phyloP scores from a whole-genome alignment of 345 rosid genomes.

The Nephelium lappaceum region DNA sequence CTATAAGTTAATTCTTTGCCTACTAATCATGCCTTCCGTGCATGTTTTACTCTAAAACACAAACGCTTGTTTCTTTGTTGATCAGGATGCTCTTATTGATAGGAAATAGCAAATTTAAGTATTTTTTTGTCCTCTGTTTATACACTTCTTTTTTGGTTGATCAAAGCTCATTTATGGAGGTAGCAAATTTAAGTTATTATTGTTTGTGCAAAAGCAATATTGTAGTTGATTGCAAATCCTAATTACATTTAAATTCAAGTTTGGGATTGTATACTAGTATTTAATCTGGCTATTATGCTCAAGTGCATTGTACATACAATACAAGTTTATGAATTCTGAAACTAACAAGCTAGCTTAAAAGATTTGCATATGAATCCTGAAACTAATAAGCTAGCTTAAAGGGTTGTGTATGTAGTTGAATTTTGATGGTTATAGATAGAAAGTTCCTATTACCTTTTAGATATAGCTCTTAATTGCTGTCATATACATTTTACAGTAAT shows the following conservation, averaged over 20 bases:
- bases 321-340: too few relatives aligned
- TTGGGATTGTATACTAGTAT: neutral
- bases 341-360: too few relatives aligned
- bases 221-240: neutral
- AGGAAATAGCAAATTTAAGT: neutral
- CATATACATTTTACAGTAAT: too few relatives aligned
- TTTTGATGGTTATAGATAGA: too few relatives aligned
- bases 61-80: neutral
- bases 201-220: neutral
- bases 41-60: neutral
- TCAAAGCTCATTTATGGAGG: neutral
- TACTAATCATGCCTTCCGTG: neutral
- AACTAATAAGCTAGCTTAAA: too few relatives aligned
- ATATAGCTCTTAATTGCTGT: too few relatives aligned
- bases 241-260: neutral
- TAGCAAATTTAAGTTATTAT: neutral
- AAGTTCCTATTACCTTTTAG: too few relatives aligned
- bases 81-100: neutral
- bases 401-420: too few relatives aligned
- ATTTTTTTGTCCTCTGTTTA: neutral
- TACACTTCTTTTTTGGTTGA: neutral
- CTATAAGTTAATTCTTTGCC: conserved; percentile 9
- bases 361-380: too few relatives aligned
- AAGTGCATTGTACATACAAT: too few relatives aligned
- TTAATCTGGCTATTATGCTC: neutral